Conservation (phyloP, 805 yeast genomes). For the Scheffersomyces coipomensis region DNA sequence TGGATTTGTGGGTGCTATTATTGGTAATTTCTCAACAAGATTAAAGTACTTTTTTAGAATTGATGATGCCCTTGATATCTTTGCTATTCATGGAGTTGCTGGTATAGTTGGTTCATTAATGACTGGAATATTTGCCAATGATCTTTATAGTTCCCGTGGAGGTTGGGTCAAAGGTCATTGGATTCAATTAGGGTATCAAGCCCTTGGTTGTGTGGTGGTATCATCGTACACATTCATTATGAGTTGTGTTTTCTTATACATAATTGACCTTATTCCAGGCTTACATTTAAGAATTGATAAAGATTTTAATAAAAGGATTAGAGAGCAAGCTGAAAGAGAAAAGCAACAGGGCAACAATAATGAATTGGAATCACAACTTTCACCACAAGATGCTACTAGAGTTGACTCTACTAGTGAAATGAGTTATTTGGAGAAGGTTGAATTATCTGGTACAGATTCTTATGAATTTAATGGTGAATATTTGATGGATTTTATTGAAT, state of each 20-base stretch:
- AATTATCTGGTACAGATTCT: conserved; percentile 36
- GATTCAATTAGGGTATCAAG: conserved; percentile 40
- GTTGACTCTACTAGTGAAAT: conserved; percentile 2
- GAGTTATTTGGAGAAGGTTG: conserved; percentile 22
- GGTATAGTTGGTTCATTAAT: conserved; percentile 40
- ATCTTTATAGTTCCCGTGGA: conserved; percentile 28
- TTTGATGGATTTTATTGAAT: conserved; percentile 40
- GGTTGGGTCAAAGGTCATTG: conserved; percentile 43
- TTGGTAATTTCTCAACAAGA: conserved; percentile 37
- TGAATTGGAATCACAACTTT: conserved; percentile 14
- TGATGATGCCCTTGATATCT: conserved; percentile 44
- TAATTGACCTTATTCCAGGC: conserved; percentile 40
- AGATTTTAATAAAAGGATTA: conserved; percentile 29
- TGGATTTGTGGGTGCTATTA: conserved; percentile 37
- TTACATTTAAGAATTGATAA: conserved; percentile 42
- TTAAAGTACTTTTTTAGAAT: conserved; percentile 35
- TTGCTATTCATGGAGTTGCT: conserved; percentile 43
- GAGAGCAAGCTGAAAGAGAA: conserved; percentile 11
- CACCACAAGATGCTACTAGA: conserved; percentile 9
- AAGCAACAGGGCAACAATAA: conserved; percentile 2
- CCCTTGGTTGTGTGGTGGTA: conserved; percentile 34
- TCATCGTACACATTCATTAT: conserved; percentile 32
- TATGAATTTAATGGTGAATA: conserved; percentile 42
- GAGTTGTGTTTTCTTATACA: conserved; percentile 28
- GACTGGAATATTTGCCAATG: conserved; percentile 40